Evolutionary conservation across 352 stramenopile species (phyloP), one percentile per base, ranked within the genome.

Genomic region (Globisporangium spiculum): DNA sequence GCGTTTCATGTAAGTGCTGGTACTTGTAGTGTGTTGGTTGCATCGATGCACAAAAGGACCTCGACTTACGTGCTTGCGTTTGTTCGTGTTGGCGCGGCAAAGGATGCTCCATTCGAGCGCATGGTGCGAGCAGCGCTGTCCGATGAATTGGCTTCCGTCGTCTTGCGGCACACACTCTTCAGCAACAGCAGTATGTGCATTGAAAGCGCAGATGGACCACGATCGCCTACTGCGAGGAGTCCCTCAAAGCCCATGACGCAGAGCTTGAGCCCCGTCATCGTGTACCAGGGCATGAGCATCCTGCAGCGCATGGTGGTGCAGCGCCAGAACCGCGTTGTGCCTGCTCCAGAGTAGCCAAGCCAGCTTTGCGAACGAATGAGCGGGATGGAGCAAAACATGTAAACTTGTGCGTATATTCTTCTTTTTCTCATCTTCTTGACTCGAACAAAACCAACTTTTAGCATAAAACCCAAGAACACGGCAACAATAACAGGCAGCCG

Each of bases 221-320:
- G 44, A 18, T 59, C 55, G 4, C 66, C 46, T 10, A 48, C 61
- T 36, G 14, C 50, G 14, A 53, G 58, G 54, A 66, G 46, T 20
- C 66, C 32, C 22, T 18, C 16, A 3, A 75, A 70, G 7, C 26
- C 9, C 16, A 41, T 26, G 7, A 27, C 57, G 7, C 54, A 60
- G 18, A 41, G 54, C 30, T 36, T 41, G 20, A 66, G 48, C 26
- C 57, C 58, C 32, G 22, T 66, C 36, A 34, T 55, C 3, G 48
- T 56, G 48, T 48, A 46, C 26, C 66, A 71, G 32, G 12, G 34
- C 36, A 44, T 68, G 41, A 88, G 79, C 34, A 89, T 88, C 55
- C 60, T 89, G 20, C 81, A 89, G 64, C 81, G 81, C 10, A 89
- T 89, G 79, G 73, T 89, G 1, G 41, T 75, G 12, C 81, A 89